Evolutionary conservation across 148 eudicot genomes (phyloP), one percentile per base, ranked within the genome.

Genomic region (Vaccinium myrtillus): DNA sequence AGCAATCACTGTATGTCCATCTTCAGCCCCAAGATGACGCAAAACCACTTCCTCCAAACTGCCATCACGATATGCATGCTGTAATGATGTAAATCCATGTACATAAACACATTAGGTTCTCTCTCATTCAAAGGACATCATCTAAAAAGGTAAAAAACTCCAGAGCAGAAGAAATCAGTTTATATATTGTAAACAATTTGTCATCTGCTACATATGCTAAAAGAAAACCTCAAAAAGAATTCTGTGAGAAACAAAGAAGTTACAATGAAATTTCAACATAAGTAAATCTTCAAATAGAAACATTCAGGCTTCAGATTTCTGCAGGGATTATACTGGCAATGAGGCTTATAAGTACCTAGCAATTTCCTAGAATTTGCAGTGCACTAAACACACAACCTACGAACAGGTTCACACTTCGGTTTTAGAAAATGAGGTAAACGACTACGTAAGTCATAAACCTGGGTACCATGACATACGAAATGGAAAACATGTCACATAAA

Each of bases 41-140:
- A 95, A 49, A 86, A 83, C 90, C 48, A 93, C 97, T 89, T 95
- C 95, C 84, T 95, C 98, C 75, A 92, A 87, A 79, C 88, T 92
- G 61, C 97, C 97, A 93, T 95, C 98, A 70, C 90, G 94, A 88
- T 75, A 93, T 71, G 95, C 92, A 90, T 94, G 98, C 97, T 95
- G 91, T 83, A 87, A 87, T 10, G 36, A 53, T 15, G 25, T 36
- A 67, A 27, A 50, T 19, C 85, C 70, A 50, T 15, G 39, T 75
- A 21, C 59, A 56, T 59, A 49, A 46, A 63, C 54, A 49, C 49
- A 1, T 59, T 3, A 80, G 70, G 63, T n/a, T 18, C 82, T 79
- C 63, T 63, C 83, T 81, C 75, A 81, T 46, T 63, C 56, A 61
- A 46, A 81, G 32, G 30, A 76, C 11, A 32, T 6, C 32, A 49